Percentiles rank a stretch among this genome's conserved stretches.
These are phyloP conservation scores for Epichloe sibirici DNA, from an alignment of 2,329 filamentous ascomycete species.

Conservation along the genomic window DNA sequence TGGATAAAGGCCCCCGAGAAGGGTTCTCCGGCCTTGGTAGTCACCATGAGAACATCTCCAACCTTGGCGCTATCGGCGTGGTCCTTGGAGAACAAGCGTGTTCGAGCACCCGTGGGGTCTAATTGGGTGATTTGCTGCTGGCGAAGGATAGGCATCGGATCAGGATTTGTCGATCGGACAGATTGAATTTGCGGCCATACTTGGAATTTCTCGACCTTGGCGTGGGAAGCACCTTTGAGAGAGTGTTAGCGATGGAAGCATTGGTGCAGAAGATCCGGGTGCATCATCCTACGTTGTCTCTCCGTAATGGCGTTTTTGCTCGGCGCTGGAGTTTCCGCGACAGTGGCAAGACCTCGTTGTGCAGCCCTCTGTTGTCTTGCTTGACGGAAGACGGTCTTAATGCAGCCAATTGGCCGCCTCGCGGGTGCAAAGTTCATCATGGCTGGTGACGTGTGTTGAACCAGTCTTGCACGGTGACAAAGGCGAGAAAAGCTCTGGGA, in stretches of 20 bases:
- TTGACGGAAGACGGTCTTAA: constrained; percentile 52
- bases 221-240: constrained; percentile 20
- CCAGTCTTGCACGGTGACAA: neutral
- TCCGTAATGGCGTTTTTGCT: constrained; percentile 17
- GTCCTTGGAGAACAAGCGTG: constrained; percentile 63
- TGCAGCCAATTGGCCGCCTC: constrained; percentile 57
- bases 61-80: constrained; percentile 71
- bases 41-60: constrained; percentile 86
- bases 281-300: constrained; percentile 23
- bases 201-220: constrained; percentile 30
- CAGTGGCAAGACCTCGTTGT: constrained; percentile 37
- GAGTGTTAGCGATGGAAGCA: constrained; percentile 8
- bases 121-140: constrained; percentile 58
- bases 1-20: constrained; percentile 82
- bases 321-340: constrained; percentile 10
- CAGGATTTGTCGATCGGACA: constrained; percentile 41
- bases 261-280: neutral
- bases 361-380: constrained; percentile 35
- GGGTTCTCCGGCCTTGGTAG: constrained; percentile 67
- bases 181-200: constrained; percentile 45
- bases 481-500: neutral
- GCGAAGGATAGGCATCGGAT: constrained; percentile 58
- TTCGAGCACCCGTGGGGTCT: constrained; percentile 75
- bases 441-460: constrained; percentile 10
- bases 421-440: constrained; percentile 49